Evolutionary conservation across 768 basidiomycete genomes (phyloP).

Genomic region (Mycena rosella): DNA sequence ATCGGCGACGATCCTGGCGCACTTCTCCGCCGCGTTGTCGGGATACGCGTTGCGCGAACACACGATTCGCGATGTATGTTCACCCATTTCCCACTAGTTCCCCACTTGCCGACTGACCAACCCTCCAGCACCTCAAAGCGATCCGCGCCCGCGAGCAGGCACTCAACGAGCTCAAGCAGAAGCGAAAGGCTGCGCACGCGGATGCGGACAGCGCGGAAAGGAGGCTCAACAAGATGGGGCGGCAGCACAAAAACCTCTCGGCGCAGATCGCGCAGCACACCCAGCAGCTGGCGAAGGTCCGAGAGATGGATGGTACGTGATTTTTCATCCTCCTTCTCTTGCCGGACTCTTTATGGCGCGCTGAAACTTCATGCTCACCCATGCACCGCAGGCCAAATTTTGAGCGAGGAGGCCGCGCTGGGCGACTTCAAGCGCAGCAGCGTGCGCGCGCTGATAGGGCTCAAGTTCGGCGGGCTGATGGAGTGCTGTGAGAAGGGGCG

Average conservation of each 20-base stretch:
- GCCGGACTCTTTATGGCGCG: too few species aligned
- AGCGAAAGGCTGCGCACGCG: constrained; percentile 71
- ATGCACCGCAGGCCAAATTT: constrained; percentile 65
- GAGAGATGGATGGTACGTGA: constrained; percentile 73
- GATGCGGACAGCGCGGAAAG: constrained; percentile 89
- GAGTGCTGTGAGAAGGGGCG: constrained; percentile 90
- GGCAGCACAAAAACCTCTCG: constrained; percentile 87
- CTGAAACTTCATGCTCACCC: too few species aligned
- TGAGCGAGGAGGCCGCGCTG: constrained; percentile 83
- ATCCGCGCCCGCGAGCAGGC: constrained; percentile 88
- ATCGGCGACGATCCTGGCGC: constrained; percentile 73
- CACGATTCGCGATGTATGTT: constrained; percentile 64
- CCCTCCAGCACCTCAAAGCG: constrained; percentile 71
- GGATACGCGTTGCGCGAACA: constrained; percentile 81
- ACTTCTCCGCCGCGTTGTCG: constrained; percentile 75
- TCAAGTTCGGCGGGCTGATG: constrained; percentile 89
- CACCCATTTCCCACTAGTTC: too few species aligned
- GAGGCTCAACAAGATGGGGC: constrained; percentile 91
- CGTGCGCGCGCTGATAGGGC: constrained; percentile 76
- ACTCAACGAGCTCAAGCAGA: constrained; percentile 80
- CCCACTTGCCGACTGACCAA: not conserved
- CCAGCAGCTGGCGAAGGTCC: constrained; percentile 80
- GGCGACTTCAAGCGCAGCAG: constrained; percentile 87
- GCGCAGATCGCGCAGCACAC: constrained; percentile 81
- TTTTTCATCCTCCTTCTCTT: too few species aligned